Percentiles rank a stretch among this genome's conserved stretches.
Conservation (phyloP, 2,329 filamentous ascomycete genomes). For the Diaporthe destruens region DNA sequence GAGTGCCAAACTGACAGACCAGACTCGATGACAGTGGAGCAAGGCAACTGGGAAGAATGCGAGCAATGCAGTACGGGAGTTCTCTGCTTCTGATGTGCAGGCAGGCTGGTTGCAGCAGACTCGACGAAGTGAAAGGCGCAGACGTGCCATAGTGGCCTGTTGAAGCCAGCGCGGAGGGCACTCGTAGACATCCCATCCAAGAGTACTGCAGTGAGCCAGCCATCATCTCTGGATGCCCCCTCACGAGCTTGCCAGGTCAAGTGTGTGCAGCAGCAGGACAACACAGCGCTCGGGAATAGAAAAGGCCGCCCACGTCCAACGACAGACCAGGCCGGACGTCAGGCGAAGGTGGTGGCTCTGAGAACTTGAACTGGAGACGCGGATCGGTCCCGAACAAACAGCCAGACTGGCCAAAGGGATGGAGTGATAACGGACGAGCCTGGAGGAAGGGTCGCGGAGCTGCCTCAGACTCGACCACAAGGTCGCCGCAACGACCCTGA, state of each 20-base stretch:
- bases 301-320: neutral
- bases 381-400: neutral
- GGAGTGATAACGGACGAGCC: neutral
- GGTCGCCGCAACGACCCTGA: neutral
- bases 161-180: neutral
- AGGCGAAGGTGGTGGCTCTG: neutral
- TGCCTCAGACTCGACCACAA: conserved; percentile 7
- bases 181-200: neutral
- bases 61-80: conserved; percentile 1
- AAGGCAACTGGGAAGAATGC: neutral
- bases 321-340: neutral
- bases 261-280: conserved; percentile 5
- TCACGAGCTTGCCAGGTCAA: neutral
- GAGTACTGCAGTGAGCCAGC: neutral
- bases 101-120: neutral
- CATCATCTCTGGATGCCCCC: neutral
- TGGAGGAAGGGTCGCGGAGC: neutral
- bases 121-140: neutral
- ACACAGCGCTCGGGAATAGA: conserved; percentile 1
- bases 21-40: neutral
- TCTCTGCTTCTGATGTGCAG: neutral
- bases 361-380: neutral
- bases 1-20: conserved; percentile 2
- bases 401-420: conserved; percentile 23
- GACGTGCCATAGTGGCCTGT: neutral